Evolutionary conservation across 139 green algal genomes (phyloP), one percentile per base, ranked within the genome.

Genomic region (Auxenochlorella pyrenoidosa): DNA sequence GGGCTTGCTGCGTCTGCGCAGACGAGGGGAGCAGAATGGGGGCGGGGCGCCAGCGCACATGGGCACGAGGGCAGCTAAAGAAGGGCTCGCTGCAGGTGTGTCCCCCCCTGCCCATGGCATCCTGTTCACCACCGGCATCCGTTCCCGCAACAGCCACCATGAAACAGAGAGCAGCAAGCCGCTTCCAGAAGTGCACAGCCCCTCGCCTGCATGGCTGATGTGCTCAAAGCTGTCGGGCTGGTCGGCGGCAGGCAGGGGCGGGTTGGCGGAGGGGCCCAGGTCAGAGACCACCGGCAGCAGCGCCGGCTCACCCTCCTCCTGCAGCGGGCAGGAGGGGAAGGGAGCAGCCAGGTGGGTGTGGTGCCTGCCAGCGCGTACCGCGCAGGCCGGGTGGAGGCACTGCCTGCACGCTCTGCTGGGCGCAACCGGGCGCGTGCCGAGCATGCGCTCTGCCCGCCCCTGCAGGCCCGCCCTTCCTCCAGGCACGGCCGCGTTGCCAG

Each of bases 161-260:
- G 19, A 28, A 30, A 8, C 60, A 68, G 22, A 30, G 22, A 68
- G 22, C 72, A 82, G 44, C n/a, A n/a, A n/a, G n/a, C n/a, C n/a
- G n/a, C n/a, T n/a, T n/a, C n/a, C n/a, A n/a, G n/a, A n/a, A n/a
- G n/a, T n/a, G n/a, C n/a, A n/a, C n/a, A 28, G 15, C 3, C n/a
- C 21, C 58, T 47, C 79, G 75, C 79, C 79, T 16, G 58, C 54
- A 47, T 84, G 58, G n/a, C 47, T 84, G 60, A 85, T 43, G 60
- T 77, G 80, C 80, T 85, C 80, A 43, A 47, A 85, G 60, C 43
- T 60, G 63, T 85, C 80, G 41, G 80, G 59, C 12, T 10, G 78
- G 32, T 84, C 79, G 21, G 16, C 30, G 18, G 40, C 51, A n/a
- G 41, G 60, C 13, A 63, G 60, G 1, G 80, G 18, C 40, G 80